phyloP scores from a whole-genome alignment of 331 rosid species.

The Malus hybrid region DNA sequence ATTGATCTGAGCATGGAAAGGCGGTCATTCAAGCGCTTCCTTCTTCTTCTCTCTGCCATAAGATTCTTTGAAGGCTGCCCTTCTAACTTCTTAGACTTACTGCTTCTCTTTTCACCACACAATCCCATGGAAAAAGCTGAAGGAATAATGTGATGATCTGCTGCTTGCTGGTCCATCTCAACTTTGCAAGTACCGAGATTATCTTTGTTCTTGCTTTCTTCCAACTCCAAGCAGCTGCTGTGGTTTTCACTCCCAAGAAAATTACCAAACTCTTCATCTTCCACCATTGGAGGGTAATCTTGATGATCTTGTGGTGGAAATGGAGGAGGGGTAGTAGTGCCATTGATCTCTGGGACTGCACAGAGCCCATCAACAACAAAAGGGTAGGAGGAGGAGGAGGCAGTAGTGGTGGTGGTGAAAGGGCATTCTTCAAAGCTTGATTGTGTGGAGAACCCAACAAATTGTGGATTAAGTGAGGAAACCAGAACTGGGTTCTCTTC shows the following conservation, averaged over 20 bases:
- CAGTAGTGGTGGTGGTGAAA: conserved; percentile 14
- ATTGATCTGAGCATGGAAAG: conserved; percentile 96
- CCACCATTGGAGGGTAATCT: conserved; percentile 45
- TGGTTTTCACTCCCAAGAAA: conserved; percentile 47
- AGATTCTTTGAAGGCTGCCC: conserved; percentile 98
- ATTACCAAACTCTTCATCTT: conserved; percentile 52
- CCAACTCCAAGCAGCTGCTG: conserved; percentile 38
- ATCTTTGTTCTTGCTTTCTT: conserved; percentile 12
- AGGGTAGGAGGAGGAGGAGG: conserved; percentile 27
- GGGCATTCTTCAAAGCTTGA: conserved; percentile 55
- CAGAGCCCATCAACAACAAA: conserved; percentile 39
- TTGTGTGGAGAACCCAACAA: conserved; percentile 40
- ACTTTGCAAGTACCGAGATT: conserved; percentile 34
- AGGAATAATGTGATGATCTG: conserved; percentile 22
- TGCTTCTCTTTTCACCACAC: conserved; percentile 37
- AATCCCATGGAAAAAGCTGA: conserved; percentile 46
- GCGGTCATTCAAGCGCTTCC: conserved; percentile 84
- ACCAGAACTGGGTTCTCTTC: conserved; percentile 48
- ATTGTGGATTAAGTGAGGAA: conserved; percentile 36
- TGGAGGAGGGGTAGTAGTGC: conserved; percentile 19
- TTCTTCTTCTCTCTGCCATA: conserved; percentile 93
- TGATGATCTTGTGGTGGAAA: conserved; percentile 35
- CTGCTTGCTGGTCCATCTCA: conserved; percentile 52
- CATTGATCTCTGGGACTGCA: conserved; percentile 45
- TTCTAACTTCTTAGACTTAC: conserved; percentile 55